Percentiles rank a stretch among this genome's conserved stretches.
Evolutionary conservation across 2,329 filamentous ascomycete species (phyloP).

Genomic region (Ceratocystis diversiconidia): DNA sequence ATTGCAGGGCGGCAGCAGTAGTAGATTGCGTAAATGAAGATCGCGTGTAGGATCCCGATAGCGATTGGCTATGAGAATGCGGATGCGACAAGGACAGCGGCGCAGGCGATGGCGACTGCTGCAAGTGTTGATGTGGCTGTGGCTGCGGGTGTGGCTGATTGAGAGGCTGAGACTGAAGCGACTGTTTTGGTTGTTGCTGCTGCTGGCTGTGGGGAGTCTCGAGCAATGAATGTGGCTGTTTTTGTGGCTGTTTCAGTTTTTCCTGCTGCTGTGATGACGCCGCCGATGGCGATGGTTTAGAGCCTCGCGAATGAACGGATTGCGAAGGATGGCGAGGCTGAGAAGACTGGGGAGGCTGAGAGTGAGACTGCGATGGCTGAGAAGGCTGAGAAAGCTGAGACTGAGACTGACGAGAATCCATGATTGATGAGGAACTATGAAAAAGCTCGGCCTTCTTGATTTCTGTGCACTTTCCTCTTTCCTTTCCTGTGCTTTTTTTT

Average conservation of each 20-base stretch:
- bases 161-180: not conserved
- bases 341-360: constrained; percentile 14
- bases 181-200: not conserved
- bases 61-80: not conserved
- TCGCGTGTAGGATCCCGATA: not conserved
- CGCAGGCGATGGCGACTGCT: not conserved
- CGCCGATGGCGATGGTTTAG: constrained; percentile 5
- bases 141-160: constrained; percentile 8
- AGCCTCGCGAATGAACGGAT: not conserved
- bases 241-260: not conserved
- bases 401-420: constrained; percentile 17
- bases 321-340: constrained; percentile 15
- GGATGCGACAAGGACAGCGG: not conserved
- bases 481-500: constrained; percentile 1
- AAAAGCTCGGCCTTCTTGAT: constrained; percentile 6
- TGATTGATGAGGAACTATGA: constrained; percentile 1
- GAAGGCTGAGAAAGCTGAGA: constrained; percentile 13
- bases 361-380: not conserved
- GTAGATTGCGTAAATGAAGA: not conserved
- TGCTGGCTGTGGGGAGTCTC: not conserved
- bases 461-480: not conserved
- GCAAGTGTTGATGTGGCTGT: not conserved
- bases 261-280: not conserved
- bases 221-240: not conserved
- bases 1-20: not conserved